phyloP scores from a whole-genome alignment of 2,329 filamentous ascomycete genomes.

The Aspergillus fumigatus region DNA sequence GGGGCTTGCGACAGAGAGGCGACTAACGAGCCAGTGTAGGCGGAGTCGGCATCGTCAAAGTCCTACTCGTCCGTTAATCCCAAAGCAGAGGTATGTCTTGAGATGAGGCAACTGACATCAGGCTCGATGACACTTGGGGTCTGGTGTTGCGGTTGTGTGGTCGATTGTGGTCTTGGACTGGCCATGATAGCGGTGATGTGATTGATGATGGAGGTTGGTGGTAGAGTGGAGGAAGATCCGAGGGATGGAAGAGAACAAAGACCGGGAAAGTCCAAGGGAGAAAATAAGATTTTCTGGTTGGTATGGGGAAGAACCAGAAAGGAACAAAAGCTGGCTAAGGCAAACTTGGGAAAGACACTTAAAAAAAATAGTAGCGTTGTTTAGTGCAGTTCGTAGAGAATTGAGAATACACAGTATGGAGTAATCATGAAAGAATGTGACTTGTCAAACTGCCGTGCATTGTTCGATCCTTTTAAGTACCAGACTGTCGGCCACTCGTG shows the following conservation, averaged over 20 bases:
- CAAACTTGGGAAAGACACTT: not conserved
- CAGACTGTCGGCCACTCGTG: not conserved
- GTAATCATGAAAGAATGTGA: not conserved
- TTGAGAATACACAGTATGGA: not conserved
- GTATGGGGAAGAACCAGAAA: not conserved
- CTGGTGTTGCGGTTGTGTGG: not conserved
- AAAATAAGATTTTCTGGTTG: not conserved
- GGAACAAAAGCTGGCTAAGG: not conserved
- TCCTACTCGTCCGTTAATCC: constrained; percentile 10
- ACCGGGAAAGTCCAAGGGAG: not conserved
- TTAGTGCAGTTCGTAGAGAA: not conserved
- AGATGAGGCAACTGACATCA: constrained; percentile 18
- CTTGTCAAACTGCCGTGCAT: not conserved
- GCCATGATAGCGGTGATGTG: not conserved
- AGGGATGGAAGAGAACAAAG: not conserved
- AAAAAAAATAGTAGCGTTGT: not conserved
- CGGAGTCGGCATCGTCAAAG: constrained; percentile 22
- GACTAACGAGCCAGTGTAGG: constrained; percentile 25
- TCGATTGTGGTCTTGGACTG: not conserved
- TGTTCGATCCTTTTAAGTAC: not conserved
- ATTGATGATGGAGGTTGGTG: not conserved
- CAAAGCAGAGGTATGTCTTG: not conserved
- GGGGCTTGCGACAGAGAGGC: not conserved
- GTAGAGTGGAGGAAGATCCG: not conserved
- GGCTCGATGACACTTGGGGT: constrained; percentile 19